Evolutionary conservation across 2,329 filamentous ascomycete genomes (phyloP).

Genomic region (Pseudocercospora fijiensis): DNA sequence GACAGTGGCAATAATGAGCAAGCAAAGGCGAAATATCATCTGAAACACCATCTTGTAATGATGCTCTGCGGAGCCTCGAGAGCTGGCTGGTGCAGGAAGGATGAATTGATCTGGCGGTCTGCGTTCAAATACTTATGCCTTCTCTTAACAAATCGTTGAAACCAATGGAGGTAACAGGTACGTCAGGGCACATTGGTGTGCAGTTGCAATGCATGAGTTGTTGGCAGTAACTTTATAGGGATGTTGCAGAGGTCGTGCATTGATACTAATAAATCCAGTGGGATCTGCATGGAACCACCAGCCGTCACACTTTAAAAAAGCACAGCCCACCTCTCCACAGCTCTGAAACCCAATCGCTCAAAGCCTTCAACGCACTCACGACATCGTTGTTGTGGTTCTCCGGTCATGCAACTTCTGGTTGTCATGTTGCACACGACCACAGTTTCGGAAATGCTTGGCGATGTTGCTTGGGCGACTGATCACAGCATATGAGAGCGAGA

Average conservation of each 20-base stretch:
- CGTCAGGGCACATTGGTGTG: neutral
- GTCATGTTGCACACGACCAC: neutral
- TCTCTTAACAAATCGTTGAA: neutral
- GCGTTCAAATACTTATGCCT: neutral
- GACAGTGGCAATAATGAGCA: neutral
- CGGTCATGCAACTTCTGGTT: neutral
- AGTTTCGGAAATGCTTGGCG: neutral
- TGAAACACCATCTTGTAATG: neutral
- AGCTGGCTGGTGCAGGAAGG: neutral
- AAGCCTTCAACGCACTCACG: neutral
- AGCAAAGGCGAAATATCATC: neutral
- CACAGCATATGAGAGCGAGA: neutral
- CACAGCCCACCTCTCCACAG: neutral
- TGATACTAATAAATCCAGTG: neutral
- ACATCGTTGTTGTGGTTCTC: neutral
- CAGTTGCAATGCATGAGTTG: neutral
- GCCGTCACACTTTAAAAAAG: neutral
- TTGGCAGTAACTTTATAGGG: neutral
- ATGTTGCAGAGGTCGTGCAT: neutral
- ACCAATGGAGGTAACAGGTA: neutral
- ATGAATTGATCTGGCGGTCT: neutral
- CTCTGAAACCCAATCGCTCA: neutral
- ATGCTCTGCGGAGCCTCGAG: neutral
- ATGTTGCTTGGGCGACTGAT: neutral
- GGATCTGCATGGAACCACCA: neutral